These are phyloP conservation scores for Chalaropsis ovoidea DNA, from an alignment of 2,329 filamentous ascomycete species.

Conservation along the genomic window DNA sequence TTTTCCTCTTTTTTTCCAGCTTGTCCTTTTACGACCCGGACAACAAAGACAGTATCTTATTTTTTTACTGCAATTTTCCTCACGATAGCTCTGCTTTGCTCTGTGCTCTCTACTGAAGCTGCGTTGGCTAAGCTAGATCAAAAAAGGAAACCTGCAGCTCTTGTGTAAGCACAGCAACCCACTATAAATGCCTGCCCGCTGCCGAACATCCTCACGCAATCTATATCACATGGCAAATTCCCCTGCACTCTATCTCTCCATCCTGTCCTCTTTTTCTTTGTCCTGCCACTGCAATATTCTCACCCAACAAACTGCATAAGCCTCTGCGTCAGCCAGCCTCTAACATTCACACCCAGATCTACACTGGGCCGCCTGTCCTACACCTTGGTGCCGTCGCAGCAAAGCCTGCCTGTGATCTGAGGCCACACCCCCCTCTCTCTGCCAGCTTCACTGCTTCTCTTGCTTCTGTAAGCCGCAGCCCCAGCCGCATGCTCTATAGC, in stretches of 20 bases:
- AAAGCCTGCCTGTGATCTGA: conserved; percentile 1
- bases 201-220: background rate
- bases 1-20: conserved; percentile 16
- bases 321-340: background rate
- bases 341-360: too few relatives aligned
- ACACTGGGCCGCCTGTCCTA: background rate
- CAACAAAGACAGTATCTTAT: background rate
- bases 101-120: background rate
- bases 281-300: background rate
- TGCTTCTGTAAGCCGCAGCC: background rate
- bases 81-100: background rate
- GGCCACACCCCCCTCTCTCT: background rate
- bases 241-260: background rate
- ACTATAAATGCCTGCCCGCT: background rate
- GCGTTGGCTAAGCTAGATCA: background rate
- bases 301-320: background rate
- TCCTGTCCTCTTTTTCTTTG: background rate
- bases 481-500: background rate
- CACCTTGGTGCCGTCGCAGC: background rate
- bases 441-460: background rate
- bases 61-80: background rate
- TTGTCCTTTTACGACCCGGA: background rate
- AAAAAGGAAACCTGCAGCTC: conserved; percentile 20
- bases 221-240: background rate
- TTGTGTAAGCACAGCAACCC: conserved; percentile 19